Conservation (phyloP, 192 early-diverging fungal genomes). For the Backusella tarrabulga region DNA sequence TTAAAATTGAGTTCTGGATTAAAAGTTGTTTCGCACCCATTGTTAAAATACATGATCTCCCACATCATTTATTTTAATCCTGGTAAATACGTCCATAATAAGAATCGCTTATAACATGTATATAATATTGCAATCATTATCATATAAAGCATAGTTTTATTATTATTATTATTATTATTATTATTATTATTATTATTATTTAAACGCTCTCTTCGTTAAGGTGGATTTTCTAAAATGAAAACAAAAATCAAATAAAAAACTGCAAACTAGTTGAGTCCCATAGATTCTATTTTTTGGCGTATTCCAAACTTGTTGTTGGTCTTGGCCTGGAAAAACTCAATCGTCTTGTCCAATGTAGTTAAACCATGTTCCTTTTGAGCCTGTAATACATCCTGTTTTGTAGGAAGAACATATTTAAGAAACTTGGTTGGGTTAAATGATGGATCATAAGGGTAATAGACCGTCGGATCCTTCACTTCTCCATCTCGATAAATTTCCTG, state of each 20-base stretch:
- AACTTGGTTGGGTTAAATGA: constrained; percentile 53
- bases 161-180: background rate
- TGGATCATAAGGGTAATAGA: constrained; percentile 35
- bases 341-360: constrained; percentile 42
- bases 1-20: constrained; percentile 38
- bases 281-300: constrained; percentile 58
- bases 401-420: constrained; percentile 55
- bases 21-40: constrained; percentile 95
- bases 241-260: too few species aligned
- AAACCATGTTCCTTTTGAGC: constrained; percentile 20
- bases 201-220: background rate
- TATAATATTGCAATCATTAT: too few species aligned
- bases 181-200: background rate
- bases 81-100: constrained; percentile 82
- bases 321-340: constrained; percentile 57
- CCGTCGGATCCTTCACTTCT: constrained; percentile 10
- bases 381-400: constrained; percentile 56
- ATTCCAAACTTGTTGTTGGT: constrained; percentile 65
- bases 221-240: background rate
- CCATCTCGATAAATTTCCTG: constrained; percentile 47
- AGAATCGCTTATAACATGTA: constrained; percentile 93
- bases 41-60: constrained; percentile 87
- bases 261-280: background rate
- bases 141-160: constrained; percentile 41
- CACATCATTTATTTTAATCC: constrained; percentile 79